Conservation (phyloP, 331 rosid species). For the Dryas integrifolia region DNA sequence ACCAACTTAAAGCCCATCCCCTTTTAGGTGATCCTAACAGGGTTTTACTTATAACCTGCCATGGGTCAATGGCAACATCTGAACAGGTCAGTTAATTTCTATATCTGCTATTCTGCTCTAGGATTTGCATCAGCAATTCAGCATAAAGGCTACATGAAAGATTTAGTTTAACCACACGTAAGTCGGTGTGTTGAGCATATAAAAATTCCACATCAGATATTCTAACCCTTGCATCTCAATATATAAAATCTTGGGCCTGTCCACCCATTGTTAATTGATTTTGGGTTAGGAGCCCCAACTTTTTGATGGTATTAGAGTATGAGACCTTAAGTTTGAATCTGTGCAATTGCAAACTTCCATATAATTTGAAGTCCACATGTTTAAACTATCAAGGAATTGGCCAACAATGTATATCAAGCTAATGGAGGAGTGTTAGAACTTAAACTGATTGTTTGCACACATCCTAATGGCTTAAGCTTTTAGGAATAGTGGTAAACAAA, state of each 20-base stretch:
- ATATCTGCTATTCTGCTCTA: slow-evolving; percentile 1
- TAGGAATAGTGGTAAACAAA: not conserved
- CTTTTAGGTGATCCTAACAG: slow-evolving; percentile 95
- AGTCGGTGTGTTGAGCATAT: not conserved
- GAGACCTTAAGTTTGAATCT: too few relatives aligned
- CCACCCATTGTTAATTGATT: not conserved
- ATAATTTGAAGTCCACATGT: too few relatives aligned
- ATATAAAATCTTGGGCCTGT: not conserved
- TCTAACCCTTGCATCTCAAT: not conserved
- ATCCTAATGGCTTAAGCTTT: not conserved
- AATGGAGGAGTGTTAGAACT: too few relatives aligned
- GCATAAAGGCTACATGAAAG: too few relatives aligned
- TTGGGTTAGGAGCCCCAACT: not conserved
- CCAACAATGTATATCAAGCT: too few relatives aligned
- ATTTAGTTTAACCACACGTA: not conserved
- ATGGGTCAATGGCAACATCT: slow-evolving; percentile 95
- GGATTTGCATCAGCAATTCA: not conserved
- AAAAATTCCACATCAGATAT: not conserved
- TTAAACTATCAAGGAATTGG: too few relatives aligned
- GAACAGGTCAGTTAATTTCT: slow-evolving; percentile 65
- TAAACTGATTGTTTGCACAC: too few relatives aligned
- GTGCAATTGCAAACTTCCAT: too few relatives aligned
- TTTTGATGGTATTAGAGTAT: too few relatives aligned
- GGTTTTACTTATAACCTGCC: slow-evolving; percentile 84
- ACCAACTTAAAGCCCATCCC: slow-evolving; percentile 93